Base-by-base conservation (phyloP, 192 early-diverging fungal species). In the Dissophora ornata region DNA sequence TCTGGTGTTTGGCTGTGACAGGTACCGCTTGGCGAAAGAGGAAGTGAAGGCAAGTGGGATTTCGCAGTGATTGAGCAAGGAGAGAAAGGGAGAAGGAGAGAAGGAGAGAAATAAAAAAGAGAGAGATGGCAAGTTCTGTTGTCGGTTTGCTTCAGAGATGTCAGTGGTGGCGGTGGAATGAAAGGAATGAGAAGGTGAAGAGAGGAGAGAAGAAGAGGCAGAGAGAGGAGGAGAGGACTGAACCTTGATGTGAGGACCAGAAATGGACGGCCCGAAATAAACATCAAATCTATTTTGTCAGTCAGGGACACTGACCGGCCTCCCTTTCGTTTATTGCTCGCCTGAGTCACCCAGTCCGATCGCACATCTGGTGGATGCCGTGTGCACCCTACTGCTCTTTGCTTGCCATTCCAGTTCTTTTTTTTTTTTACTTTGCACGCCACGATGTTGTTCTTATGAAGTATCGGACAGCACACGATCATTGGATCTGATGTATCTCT, bases 291-390 rank as follows among this genome's bases (percentile, higher is more conserved):
- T 45, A n/a, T 45, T n/a, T 10, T 10, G 12, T 45, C 4, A 12
- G 44, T 45, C 44, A 45, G 44, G 12, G 18, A 45, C 9, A 45
- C 44, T n/a, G 44, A n/a, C 44, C 15, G 44, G 44, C 44, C 4
- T 5, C 46, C 18, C 41, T 29, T 36, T 49, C 21, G 13, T 38
- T 36, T 16, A 22, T 56, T 66, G 63, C 51, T 66, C 63, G 63
- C 52, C 42, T 66, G 63, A 66, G 63, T 66, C 63, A 66, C 52
- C 32, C 36, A 6, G 36, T 6, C 36, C 36, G 36, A 38, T 38
- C 36, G 36, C 36, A 6, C 36, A 38, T 38, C n/a, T 56, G 54
- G n/a, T n/a, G n/a, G n/a, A n/a, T n/a, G n/a, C n/a, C n/a, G n/a
- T n/a, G n/a, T n/a, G n/a, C n/a, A n/a, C 13, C 36, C 36, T 38